phyloP scores from a whole-genome alignment of 176 grass and related monocot genomes.

The Guadua angustifolia region DNA sequence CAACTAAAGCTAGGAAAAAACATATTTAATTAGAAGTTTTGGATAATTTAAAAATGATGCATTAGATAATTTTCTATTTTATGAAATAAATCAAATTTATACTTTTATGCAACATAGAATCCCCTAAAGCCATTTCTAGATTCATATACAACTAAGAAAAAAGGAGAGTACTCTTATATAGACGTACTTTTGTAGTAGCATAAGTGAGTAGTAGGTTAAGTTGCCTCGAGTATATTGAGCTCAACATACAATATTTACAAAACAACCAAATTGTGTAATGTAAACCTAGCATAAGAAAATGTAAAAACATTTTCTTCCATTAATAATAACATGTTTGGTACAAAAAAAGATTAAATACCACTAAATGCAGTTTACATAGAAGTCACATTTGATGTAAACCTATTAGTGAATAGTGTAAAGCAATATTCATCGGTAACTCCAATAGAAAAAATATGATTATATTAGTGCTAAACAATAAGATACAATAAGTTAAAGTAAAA shows the following conservation, averaged over 20 bases:
- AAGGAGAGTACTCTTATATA: neutral
- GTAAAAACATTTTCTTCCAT: neutral
- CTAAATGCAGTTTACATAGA: neutral
- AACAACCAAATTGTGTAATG: neutral
- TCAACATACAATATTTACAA: neutral
- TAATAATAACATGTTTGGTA: neutral
- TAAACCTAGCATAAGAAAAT: neutral
- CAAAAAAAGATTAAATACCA: neutral
- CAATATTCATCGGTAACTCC: neutral
- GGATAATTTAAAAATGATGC: neutral
- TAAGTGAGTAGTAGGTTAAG: neutral
- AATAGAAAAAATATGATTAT: neutral
- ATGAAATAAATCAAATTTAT: neutral
- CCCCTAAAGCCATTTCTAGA: neutral
- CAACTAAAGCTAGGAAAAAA: slow-evolving; percentile 24
- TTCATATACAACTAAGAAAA: neutral
- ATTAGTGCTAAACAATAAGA: neutral
- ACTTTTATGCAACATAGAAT: neutral
- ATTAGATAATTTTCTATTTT: neutral
- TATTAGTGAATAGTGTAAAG: neutral
- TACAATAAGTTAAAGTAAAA: neutral
- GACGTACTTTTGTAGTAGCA: neutral
- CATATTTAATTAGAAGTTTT: neutral
- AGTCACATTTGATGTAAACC: neutral
- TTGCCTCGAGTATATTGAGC: neutral